Evolutionary conservation across 164 flowering plant species (phyloP), one percentile per base, ranked within the genome.

Genomic region (Tinospora cordifolia): DNA sequence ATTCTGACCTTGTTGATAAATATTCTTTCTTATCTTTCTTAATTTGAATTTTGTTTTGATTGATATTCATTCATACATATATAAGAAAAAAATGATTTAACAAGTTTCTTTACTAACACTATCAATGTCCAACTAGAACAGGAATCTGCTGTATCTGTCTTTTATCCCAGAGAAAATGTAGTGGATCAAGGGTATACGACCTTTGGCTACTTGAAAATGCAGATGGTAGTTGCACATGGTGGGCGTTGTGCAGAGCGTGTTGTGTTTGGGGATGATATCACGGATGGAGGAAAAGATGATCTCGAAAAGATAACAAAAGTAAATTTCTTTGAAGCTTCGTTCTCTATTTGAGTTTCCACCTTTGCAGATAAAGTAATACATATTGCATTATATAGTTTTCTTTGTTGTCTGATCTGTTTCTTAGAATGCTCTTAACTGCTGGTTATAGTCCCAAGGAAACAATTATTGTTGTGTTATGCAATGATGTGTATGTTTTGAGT

Each of bases 191-290:
- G 91, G 25, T 89, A 86, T 77, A 89, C 90, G 19, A 94, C 99
- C n/a, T 90, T 92, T 81, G 99, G 99, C 67, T 94, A 94, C 81
- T 81, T 94, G 97, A 83, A 83, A 75, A 94, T 92, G 99, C 99
- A 94, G 85, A 94, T 94, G 99, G 90, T 92, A 64, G 99, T 94
- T 21, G 92, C 97, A 66, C 99, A 94, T 85, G 99, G 97, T 13
- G 99, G 99, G 1, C 89, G 89, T 19, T 94, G 99, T 86, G 97
- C 97, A 72, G 99, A 94, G 72, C 90, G 85, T 69, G 60, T 92
- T 67, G 87, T 94, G 22, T 94, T 83, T 83, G 97, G 97, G 15
- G 87, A 92, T 78, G 96, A 91, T 62, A 75, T 92, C 65, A 90
- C 97, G 72, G 99, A 94, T 82, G 96, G 95, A 71, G 97, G 99